Evolutionary conservation across 1,284 basidiomycete genomes (phyloP), one percentile per base, ranked within the genome.

Genomic region (Rhizoctonia solani): DNA sequence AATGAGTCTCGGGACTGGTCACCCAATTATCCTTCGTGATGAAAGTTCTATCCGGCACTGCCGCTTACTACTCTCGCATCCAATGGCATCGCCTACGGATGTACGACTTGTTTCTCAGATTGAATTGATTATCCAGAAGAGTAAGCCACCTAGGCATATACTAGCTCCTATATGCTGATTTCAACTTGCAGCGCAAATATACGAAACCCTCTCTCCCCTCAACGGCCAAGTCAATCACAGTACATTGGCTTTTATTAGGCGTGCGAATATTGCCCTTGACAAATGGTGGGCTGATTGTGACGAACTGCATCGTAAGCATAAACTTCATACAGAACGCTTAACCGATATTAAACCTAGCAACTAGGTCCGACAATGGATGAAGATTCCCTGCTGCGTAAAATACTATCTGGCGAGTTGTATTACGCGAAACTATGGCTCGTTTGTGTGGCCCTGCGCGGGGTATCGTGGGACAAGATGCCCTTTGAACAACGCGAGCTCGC

Each of bases 381-480:
- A 72, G 89, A 93, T 44, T 86, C 89, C 4, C 80, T 96, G 13
- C 82, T 94, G 46, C 87, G 92, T 59, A 93, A 92, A 76, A 87
- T 95, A 49, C 84, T 96, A 34, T 87, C 87, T 1, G 90, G 90
- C 6, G 94, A 97, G 74, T 80, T 95, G 68, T 88, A 94, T 73
- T 93, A 95, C 74, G 91, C 93, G 29, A 93, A 96, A 76, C 81
- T 97, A 4, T 97, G 94, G 93, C 85, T 95, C 34, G 89, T 94
- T 30, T 96, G 94, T 74, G 90, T 95, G 4, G 93, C 93, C 8
- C 81, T 97, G 39, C 86, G 94, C 66, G 94, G 94, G 4, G 90
- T 89, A 42, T 87, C 90, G 9, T 96, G 93, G 90, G 93, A 96
- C 74, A 95, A 93, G 77, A 94, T 96, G 88, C 86, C 91, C 1